Evolutionary conservation across 306 rosid species (phyloP), one percentile per base, ranked within the genome.

Genomic region (Fragaria vesca): DNA sequence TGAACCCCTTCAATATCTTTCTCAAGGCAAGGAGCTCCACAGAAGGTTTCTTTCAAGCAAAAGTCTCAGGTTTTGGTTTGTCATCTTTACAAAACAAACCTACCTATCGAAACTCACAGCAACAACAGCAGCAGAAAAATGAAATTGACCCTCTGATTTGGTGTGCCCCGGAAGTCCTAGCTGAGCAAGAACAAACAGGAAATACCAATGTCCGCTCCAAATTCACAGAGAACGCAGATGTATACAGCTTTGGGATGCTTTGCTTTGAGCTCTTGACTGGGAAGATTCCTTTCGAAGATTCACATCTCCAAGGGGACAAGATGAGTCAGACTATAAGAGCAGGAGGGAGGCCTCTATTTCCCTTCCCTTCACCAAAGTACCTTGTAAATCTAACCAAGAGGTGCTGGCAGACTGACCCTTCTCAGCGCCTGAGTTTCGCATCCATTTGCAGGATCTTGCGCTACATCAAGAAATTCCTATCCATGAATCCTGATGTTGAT

Each of bases 281-380:
- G 54, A 96, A 96, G 79, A 84, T 96, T 8, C 96, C 99, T 12
- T 91, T 93, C 50, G 97, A 93, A 69, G 97, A 92, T 52, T 69
- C 82, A 15, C 93, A 92, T 78, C 89, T 90, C 73, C 94, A 88
- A 83, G 98, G 96, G 67, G 93, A 89, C 12, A 87, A 90, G 80
- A 90, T 85, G 26, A 86, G 69, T 40, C 82, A 84, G 54, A 93
- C 90, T 48, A 87, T 96, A 60, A 83, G 83, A 80, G 93, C 91
- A 7, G 99, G 98, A 55, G 98, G 93, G 80, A 85, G 99, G 74
- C 99, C 99, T 57, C 91, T 96, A 21, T 96, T 96, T 66, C 96
- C 99, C n/a, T 72, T 69, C 65, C 91, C 83, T 66, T 85, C 93
- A 5, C 99, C 99, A 2, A 96, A 91, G 57, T 93, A 90, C 78